Evolutionary conservation across 2,329 filamentous ascomycete species (phyloP), one percentile per base, ranked within the genome.

Genomic region (Peltaster fructicola): DNA sequence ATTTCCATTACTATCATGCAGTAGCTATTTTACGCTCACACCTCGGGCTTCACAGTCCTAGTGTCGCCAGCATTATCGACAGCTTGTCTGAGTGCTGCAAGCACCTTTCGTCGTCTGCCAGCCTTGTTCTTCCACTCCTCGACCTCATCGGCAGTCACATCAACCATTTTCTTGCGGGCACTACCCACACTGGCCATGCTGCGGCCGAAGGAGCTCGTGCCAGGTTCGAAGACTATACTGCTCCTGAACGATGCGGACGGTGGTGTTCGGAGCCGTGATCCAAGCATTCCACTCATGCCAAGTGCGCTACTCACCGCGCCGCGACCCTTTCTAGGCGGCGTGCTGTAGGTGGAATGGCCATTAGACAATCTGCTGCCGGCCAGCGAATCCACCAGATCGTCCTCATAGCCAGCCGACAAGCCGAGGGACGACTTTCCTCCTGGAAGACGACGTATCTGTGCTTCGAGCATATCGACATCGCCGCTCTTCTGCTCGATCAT

Each of bases 401-500:
- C 44, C 30, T 47, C 43, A 25, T 46, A 45, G 23, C 40, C 41
- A 20, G 41, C 41, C 8, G 31, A 30, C 5, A 48, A 38, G 17
- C 36, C 38, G 5, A 49, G 35, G 10, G 39, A 36, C 3, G 38
- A 41, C 9, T 45, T 29, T 6, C 45, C 47, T 3, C 29, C 26
- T 3, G 51, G 49, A 12, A 90, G 52, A 45, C 72, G 79, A 30
- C 76, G 72, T 55, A 98, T 69, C 46, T 92, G 79, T 23, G 73
- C 68, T 53, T 95, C 88, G 15, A 95, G 63, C 5, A 92, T 69
- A 47, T 92, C 81, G 25, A 98, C 72, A 40, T 95, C 85, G 30
- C 75, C 79, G 44, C 78, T 88, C 46, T 80, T 78, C 54, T 81
- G 80, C 58, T 95, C 80, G 0, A 78, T 78, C 74, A 93, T 85